These are phyloP conservation scores for Ophiosphaerella korrae DNA, from an alignment of 2,329 filamentous ascomycete genomes.

Conservation along the genomic window DNA sequence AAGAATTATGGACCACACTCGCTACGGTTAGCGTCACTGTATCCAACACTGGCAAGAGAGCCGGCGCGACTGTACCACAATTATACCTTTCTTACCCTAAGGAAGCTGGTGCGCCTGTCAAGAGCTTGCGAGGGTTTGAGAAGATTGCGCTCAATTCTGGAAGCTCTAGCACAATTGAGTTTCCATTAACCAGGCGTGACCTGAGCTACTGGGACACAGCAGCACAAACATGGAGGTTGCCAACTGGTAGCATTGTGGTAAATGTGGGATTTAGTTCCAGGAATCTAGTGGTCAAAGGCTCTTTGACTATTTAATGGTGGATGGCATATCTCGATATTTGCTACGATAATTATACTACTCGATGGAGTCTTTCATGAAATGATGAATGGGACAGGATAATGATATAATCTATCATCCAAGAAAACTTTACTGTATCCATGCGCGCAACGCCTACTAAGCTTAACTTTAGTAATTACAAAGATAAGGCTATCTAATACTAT, in stretches of 20 bases:
- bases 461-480: too few relatives aligned
- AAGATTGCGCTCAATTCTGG: slow-evolving; percentile 55
- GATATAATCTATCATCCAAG: too few relatives aligned
- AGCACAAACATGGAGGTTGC: slow-evolving; percentile 53
- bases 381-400: too few relatives aligned
- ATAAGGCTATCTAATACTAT: too few relatives aligned
- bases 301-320: neutral
- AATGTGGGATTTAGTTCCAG: slow-evolving; percentile 36
- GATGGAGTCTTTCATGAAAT: too few relatives aligned
- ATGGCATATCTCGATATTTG: too few relatives aligned
- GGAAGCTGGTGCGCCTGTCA: slow-evolving; percentile 39
- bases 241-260: slow-evolving; percentile 18
- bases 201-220: slow-evolving; percentile 57
- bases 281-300: slow-evolving; percentile 13
- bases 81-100: slow-evolving; percentile 59
- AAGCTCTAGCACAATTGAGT: slow-evolving; percentile 49
- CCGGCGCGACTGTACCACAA: slow-evolving; percentile 60
- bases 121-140: slow-evolving; percentile 53
- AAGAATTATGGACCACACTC: slow-evolving; percentile 60
- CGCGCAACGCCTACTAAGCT: too few relatives aligned
- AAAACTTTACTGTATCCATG: too few relatives aligned
- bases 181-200: slow-evolving; percentile 56
- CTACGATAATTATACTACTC: too few relatives aligned
- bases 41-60: slow-evolving; percentile 56
- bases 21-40: slow-evolving; percentile 55